Evolutionary conservation across 2,329 filamentous ascomycete genomes (phyloP), one percentile per base, ranked within the genome.

Genomic region (Clarireedia hainanense): DNA sequence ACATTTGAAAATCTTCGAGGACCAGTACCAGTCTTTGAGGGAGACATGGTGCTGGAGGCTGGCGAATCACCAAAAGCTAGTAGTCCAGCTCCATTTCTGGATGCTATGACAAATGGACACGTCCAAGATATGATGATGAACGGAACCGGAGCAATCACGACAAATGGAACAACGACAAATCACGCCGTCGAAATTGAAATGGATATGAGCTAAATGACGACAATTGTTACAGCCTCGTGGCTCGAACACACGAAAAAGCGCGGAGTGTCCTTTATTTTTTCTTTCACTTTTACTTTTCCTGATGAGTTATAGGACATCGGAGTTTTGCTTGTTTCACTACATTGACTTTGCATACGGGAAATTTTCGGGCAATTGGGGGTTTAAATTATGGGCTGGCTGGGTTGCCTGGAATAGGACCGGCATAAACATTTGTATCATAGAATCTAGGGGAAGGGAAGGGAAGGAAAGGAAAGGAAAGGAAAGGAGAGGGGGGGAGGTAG

Each of bases 11-110:
- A 85, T 61, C 74, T 86, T 49, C 80, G 79, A 65, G 72, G 70
- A 47, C 77, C 75, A 4, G 78, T 80, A 45, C 81, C 82, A 4
- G 66, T 72, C 9, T 86, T 85, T 60, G 83, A 85, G 51, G 77
- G 80, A 6, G 68, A 70, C 15, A 68, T 76, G 55, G 75, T 75
- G 9, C 74, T 84, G 49, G 76, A 78, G 7, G 72, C 75, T 10
- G 74, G 60, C 15, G 59, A 74, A 61, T 75, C 75, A 5, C 73
- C 78, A 27, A 69, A 68, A 52, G 27, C 50, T 37, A 58, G 60
- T 20, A 56, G 30, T 12, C 30, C 30, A 5, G 30, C 48, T 40
- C 47, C 50, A 46, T n/a, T 53, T 26, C 51, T 58, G 46, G 47
- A 57, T 43, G 55, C 57, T 23, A 58, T 58, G 49, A 37, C 50